Conservation (phyloP, 805 yeast species). For the Starmerella bacillaris region DNA sequence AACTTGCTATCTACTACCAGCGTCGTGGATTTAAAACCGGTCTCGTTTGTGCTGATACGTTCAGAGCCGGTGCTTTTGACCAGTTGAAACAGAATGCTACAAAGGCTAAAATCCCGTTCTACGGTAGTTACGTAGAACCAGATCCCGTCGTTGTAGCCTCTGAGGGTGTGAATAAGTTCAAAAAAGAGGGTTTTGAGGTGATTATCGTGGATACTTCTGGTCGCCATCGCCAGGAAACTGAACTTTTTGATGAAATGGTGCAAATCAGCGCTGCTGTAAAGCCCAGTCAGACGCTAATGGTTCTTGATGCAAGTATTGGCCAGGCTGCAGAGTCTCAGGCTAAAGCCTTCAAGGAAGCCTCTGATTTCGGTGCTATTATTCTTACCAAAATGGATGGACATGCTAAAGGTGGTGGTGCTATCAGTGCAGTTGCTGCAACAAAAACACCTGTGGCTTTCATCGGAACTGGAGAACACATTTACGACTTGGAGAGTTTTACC, state of each 20-base stretch:
- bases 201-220: slow-evolving; percentile 97
- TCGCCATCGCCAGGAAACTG: slow-evolving; percentile 88
- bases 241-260: slow-evolving; percentile 81
- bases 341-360: slow-evolving; percentile 77
- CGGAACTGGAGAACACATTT: slow-evolving; percentile 96
- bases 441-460: slow-evolving; percentile 86
- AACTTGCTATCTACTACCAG: slow-evolving; percentile 84
- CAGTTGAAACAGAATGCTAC: slow-evolving; percentile 95
- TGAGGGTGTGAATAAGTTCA: slow-evolving; percentile 83
- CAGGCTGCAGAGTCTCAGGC: slow-evolving; percentile 96
- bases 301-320: slow-evolving; percentile 90
- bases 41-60: slow-evolving; percentile 95
- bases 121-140: slow-evolving; percentile 87
- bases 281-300: slow-evolving; percentile 97
- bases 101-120: slow-evolving; percentile 82
- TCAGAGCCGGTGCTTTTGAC: slow-evolving; percentile 98
- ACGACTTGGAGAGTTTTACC: slow-evolving; percentile 78
- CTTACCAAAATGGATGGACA: slow-evolving; percentile 96
- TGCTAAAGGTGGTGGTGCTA: slow-evolving; percentile 99
- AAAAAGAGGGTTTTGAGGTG: slow-evolving; percentile 75
- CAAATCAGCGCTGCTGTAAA: slow-evolving; percentile 73
- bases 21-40: slow-evolving; percentile 89
- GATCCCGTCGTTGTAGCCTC: slow-evolving; percentile 85
- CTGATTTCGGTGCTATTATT: slow-evolving; percentile 87
- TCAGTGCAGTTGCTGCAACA: slow-evolving; percentile 94